These are phyloP conservation scores for Rehmannia glutinosa DNA, from an alignment of 257 asterid genomes.

Conservation along the genomic window DNA sequence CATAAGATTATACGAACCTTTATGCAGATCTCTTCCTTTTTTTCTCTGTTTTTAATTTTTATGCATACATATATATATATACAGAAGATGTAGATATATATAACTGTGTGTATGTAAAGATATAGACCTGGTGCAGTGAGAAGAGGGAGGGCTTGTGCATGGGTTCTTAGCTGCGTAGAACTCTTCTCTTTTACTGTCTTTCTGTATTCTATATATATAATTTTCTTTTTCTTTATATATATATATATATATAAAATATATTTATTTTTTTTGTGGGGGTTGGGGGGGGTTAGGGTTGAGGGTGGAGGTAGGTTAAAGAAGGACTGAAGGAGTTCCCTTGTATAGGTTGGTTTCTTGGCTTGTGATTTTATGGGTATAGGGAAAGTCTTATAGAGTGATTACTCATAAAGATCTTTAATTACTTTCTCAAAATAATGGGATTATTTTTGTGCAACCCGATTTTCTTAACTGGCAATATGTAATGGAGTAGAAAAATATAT, in stretches of 20 bases:
- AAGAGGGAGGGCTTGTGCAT: background rate
- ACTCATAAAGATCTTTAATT: conserved; percentile 12
- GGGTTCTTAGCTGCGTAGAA: conserved; percentile 8
- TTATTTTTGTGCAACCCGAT: background rate
- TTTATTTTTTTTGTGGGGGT: background rate
- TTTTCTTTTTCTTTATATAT: background rate
- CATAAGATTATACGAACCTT: background rate
- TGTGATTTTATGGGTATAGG: background rate
- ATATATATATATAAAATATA: too few species aligned
- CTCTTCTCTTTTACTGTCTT: conserved; percentile 9
- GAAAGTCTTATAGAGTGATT: conserved; percentile 10
- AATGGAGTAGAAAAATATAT: background rate
- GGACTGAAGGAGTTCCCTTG: conserved; percentile 3
- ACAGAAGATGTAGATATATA: background rate
- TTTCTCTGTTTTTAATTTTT: too few species aligned
- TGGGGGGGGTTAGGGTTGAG: background rate
- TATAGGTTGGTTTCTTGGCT: conserved; percentile 1
- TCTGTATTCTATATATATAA: conserved; percentile 13
- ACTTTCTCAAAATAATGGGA: conserved; percentile 21
- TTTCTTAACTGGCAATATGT: background rate
- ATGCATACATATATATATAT: background rate
- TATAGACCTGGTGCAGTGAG: background rate
- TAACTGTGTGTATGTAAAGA: background rate
- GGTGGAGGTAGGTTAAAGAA: too few species aligned
- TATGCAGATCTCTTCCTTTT: background rate